Conservation (phyloP, 768 basidiomycete genomes). For the Termitomyces heimii region DNA sequence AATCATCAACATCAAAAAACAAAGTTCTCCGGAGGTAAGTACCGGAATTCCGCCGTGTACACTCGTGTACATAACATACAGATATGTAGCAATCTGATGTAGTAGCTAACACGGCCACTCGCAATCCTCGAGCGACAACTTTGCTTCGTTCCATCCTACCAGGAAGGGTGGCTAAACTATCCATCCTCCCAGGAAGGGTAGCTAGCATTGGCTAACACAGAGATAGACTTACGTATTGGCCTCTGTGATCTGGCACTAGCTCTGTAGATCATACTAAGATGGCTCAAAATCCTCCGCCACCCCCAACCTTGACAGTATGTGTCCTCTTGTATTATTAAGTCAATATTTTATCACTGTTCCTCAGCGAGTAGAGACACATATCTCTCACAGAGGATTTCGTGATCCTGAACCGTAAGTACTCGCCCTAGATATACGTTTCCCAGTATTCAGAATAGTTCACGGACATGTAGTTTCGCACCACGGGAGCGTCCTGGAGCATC, state of each 20-base stretch:
- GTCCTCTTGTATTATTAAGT: neutral
- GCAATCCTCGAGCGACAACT: too few relatives aligned
- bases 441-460: neutral
- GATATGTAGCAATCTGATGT: neutral
- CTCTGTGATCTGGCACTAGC: neutral
- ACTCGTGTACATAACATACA: neutral
- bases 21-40: neutral
- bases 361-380: constrained; percentile 22
- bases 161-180: neutral
- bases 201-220: neutral
- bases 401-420: constrained; percentile 33
- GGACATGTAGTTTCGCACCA: constrained; percentile 27
- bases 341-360: neutral
- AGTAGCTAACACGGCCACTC: neutral
- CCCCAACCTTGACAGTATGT: constrained; percentile 5
- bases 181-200: neutral
- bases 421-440: neutral
- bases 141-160: neutral
- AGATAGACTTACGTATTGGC: neutral
- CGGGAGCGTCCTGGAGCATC: constrained; percentile 29
- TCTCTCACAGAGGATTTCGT: constrained; percentile 27
- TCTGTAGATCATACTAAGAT: neutral
- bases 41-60: neutral
- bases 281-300: neutral
- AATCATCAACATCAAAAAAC: neutral